Conservation (phyloP, 306 rosid species). For the Mucuna pruriens region DNA sequence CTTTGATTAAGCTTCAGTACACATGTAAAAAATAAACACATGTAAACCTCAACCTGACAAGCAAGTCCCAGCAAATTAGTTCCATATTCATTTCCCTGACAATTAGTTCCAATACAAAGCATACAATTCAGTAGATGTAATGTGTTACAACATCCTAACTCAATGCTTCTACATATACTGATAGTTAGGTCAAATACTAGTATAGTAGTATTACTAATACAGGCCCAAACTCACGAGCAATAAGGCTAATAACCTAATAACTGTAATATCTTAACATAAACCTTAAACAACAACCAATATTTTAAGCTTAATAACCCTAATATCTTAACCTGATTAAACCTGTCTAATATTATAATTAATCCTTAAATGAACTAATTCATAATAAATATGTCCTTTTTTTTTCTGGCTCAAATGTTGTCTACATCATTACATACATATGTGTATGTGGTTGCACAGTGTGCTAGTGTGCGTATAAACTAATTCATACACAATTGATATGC, state of each 20-base stretch:
- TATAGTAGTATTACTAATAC: not conserved
- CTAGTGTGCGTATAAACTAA: not conserved
- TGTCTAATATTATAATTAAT: not conserved
- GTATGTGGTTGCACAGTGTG: not conserved
- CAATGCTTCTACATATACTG: not conserved
- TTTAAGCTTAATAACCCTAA: not conserved
- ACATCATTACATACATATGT: not conserved
- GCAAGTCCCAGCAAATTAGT: not conserved
- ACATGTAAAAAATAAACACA: not conserved
- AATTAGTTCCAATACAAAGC: not conserved
- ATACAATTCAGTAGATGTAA: not conserved
- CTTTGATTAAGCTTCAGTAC: not conserved
- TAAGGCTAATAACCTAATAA: not conserved
- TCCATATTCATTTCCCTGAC: not conserved
- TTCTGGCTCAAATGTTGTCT: not conserved
- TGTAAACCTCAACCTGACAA: slow-evolving; percentile 9
- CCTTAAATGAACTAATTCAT: not conserved
- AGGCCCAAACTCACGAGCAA: not conserved
- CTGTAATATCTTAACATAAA: not conserved
- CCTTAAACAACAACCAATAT: not conserved
- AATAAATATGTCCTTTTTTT: not conserved
- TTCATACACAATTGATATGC: slow-evolving; percentile 12
- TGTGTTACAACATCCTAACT: not conserved
- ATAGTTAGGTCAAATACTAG: not conserved
- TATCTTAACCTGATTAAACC: not conserved